These are phyloP conservation scores for Penicillium atrosanguineum DNA, from an alignment of 495 filamentous ascomycete genomes.

Conservation along the genomic window DNA sequence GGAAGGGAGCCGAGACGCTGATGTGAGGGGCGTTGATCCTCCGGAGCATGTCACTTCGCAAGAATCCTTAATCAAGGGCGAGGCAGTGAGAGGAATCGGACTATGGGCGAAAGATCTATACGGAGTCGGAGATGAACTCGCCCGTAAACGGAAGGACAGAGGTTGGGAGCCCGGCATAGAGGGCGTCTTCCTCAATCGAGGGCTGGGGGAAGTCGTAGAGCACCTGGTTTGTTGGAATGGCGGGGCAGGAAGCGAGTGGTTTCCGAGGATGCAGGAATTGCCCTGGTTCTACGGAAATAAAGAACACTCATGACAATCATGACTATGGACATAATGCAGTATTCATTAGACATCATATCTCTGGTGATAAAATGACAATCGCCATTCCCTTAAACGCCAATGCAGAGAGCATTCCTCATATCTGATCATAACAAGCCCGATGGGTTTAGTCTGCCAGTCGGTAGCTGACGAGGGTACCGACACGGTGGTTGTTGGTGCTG, in stretches of 20 bases:
- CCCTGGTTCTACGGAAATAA: constrained; percentile 36
- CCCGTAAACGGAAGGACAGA: constrained; percentile 33
- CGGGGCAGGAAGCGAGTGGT: constrained; percentile 35
- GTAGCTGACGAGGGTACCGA: constrained; percentile 95
- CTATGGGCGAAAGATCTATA: constrained; percentile 47
- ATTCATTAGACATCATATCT: constrained; percentile 4
- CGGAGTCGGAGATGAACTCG: constrained; percentile 36
- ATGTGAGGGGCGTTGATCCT: constrained; percentile 68
- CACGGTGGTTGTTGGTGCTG: constrained; percentile 87
- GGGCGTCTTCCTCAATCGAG: constrained; percentile 23
- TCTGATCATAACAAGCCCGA: constrained; percentile 13
- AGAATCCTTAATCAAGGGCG: constrained; percentile 40
- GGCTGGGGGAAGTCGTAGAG: constrained; percentile 30
- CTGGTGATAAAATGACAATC: not conserved
- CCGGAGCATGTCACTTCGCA: constrained; percentile 52
- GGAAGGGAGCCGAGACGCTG: constrained; percentile 35
- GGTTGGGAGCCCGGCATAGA: constrained; percentile 40
- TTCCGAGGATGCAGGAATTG: constrained; percentile 29
- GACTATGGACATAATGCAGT: constrained; percentile 6
- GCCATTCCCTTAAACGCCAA: constrained; percentile 30
- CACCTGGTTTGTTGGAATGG: constrained; percentile 41
- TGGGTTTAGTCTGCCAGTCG: constrained; percentile 47
- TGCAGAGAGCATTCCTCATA: constrained; percentile 21
- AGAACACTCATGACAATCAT: not conserved
- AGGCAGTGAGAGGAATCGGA: constrained; percentile 41